Evolutionary conservation across 371 early-diverging fungal species (phyloP).

Genomic region (Mucor saturninus): DNA sequence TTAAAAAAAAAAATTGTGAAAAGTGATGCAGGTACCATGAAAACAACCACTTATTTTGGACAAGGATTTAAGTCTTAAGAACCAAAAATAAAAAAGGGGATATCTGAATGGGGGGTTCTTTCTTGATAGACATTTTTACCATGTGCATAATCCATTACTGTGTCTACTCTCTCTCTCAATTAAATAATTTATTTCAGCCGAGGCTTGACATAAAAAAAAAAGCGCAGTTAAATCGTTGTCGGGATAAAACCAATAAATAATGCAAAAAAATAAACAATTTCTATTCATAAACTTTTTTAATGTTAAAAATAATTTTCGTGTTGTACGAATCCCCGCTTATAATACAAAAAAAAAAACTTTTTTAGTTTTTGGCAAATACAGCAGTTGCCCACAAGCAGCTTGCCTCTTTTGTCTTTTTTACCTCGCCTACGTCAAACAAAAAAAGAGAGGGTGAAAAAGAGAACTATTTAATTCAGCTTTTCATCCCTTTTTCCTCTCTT

Average conservation of each 20-base stretch:
- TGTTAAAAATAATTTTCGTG: neutral
- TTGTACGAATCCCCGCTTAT: constrained; percentile 13
- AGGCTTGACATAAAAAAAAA: no score
- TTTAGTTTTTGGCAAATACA: constrained; percentile 13
- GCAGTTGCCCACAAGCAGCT: constrained; percentile 21
- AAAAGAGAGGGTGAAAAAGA: neutral
- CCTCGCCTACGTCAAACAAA: constrained; percentile 6
- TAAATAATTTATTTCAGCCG: no score
- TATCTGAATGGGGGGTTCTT: no score
- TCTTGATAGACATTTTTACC: no score
- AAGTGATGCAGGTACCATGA: neutral
- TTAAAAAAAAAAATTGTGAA: neutral
- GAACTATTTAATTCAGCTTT: constrained; percentile 8
- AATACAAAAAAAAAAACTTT: constrained; percentile 1
- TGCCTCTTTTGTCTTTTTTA: constrained; percentile 11
- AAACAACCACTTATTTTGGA: no score
- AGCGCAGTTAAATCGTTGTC: no score
- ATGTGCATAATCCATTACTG: no score
- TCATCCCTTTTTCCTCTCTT: constrained; percentile 3
- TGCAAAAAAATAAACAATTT: neutral
- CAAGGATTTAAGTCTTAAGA: no score
- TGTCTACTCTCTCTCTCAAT: no score
- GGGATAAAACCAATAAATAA: no score
- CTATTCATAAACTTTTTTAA: neutral
- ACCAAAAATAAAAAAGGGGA: no score